These are phyloP conservation scores for Synura sp. DNA, from an alignment of 352 stramenopile species.

Conservation along the genomic window DNA sequence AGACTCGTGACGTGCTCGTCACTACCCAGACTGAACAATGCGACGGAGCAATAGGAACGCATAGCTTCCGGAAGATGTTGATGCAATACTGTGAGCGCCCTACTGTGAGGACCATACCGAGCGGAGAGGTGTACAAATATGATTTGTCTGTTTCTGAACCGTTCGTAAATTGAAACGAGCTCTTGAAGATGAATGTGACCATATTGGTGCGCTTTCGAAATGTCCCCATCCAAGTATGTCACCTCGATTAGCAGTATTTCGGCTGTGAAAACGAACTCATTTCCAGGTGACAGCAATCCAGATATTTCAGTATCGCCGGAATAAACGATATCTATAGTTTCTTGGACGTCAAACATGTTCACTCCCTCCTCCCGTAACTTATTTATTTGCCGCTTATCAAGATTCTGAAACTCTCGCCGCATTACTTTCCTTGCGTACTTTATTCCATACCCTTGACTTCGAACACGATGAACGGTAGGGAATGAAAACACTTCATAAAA, in stretches of 20 bases:
- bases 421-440: background rate
- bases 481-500: background rate
- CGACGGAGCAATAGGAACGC: background rate
- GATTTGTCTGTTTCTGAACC: background rate
- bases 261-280: background rate
- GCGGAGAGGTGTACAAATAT: slow-evolving; percentile 31
- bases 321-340: slow-evolving; percentile 20
- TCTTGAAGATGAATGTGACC: slow-evolving; percentile 13
- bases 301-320: slow-evolving; percentile 2
- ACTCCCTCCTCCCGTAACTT: background rate
- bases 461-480: slow-evolving; percentile 12
- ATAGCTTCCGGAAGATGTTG: background rate
- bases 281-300: background rate
- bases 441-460: slow-evolving; percentile 6
- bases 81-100: background rate
- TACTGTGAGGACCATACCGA: background rate
- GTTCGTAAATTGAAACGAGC: background rate
- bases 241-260: slow-evolving; percentile 11
- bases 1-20: background rate
- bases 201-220: background rate
- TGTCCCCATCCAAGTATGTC: slow-evolving; percentile 25
- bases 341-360: background rate
- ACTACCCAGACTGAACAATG: background rate
- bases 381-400: background rate
- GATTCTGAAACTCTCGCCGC: background rate